Conservation (phyloP, 495 filamentous ascomycete genomes). For the Neurospora sp. region DNA sequence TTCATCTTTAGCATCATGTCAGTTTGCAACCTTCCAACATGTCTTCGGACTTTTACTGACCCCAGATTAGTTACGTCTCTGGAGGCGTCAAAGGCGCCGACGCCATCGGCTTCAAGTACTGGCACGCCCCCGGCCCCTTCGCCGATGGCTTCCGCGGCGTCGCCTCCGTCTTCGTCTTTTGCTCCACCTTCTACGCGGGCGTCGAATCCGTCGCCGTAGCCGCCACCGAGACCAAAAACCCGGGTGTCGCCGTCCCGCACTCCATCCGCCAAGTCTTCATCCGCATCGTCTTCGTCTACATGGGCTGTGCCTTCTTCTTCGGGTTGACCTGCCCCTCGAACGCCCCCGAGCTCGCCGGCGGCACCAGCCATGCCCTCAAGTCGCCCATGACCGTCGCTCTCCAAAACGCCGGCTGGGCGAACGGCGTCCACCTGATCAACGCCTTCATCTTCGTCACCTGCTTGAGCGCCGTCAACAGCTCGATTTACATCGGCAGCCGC, state of each 20-base stretch:
- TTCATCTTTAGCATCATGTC: conserved; percentile 58
- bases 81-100: conserved; percentile 38
- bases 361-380: conserved; percentile 35
- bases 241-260: conserved; percentile 55
- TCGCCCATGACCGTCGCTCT: conserved; percentile 54
- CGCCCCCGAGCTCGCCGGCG: conserved; percentile 38
- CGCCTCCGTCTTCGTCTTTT: conserved; percentile 51
- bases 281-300: conserved; percentile 68
- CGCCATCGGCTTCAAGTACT: conserved; percentile 52
- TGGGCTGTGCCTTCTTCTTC: conserved; percentile 64
- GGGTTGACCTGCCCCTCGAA: conserved; percentile 46
- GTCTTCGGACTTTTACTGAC: background rate
- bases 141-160: conserved; percentile 54
- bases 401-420: conserved; percentile 44
- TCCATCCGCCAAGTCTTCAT: conserved; percentile 69
- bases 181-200: conserved; percentile 66
- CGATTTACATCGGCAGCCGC: conserved; percentile 57
- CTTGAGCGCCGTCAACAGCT: conserved; percentile 59
- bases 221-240: conserved; percentile 66
- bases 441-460: conserved; percentile 61
- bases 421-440: conserved; percentile 57
- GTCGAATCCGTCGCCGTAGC: conserved; percentile 65
- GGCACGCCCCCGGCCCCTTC: conserved; percentile 61
- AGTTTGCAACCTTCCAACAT: background rate
- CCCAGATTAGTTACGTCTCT: conserved; percentile 29